Evolutionary conservation across 495 filamentous ascomycete genomes (phyloP).

Genomic region (Trichoderma virens): DNA sequence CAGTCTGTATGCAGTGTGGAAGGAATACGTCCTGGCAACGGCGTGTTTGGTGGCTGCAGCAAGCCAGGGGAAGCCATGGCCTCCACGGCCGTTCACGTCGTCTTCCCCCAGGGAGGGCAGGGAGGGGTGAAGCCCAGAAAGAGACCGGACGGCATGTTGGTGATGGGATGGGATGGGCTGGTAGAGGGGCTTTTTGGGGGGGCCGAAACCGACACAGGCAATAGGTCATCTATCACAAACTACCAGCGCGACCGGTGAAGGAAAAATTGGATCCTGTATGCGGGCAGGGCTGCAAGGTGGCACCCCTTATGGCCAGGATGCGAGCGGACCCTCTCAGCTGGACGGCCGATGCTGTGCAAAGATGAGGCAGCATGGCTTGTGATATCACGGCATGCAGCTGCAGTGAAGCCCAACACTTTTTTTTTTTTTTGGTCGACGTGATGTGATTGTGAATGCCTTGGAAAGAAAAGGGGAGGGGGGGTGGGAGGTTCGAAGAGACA

Average conservation of each 20-base stretch:
- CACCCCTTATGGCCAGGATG: neutral
- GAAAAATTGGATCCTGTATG: slow-evolving; percentile 6
- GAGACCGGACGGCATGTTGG: neutral
- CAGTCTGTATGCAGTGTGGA: no score
- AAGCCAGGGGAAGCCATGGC: no score
- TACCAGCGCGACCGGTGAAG: slow-evolving; percentile 3
- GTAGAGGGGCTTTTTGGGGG: neutral
- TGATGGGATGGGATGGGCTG: neutral
- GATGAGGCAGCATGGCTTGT: neutral
- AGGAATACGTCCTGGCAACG: no score
- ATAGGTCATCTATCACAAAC: slow-evolving; percentile 8
- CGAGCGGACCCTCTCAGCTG: slow-evolving; percentile 5
- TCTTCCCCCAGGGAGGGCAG: no score
- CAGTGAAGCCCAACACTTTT: slow-evolving; percentile 4
- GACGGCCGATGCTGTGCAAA: neutral
- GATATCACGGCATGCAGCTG: neutral
- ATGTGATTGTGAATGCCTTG: no score
- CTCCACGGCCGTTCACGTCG: no score
- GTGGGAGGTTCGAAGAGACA: no score
- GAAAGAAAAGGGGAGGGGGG: no score
- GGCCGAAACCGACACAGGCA: neutral
- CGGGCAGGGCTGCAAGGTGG: slow-evolving; percentile 3
- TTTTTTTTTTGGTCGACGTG: no score
- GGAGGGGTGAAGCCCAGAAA: neutral
- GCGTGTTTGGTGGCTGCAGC: no score